phyloP scores from a whole-genome alignment of 345 rosid species.

The Mallotus nudiflorus region DNA sequence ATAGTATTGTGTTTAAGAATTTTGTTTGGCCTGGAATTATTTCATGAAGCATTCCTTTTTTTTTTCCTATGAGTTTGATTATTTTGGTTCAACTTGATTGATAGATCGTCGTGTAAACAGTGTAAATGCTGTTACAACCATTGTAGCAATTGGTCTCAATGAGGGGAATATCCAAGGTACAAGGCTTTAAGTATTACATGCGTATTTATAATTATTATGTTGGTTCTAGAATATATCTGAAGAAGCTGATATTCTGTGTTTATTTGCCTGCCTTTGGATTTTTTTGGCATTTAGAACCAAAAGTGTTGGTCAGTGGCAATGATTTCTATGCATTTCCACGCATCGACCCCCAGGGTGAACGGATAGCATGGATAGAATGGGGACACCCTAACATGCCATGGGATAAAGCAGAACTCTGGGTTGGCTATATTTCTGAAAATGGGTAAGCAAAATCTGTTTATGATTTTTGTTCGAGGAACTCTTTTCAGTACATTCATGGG shows the following conservation, averaged over 20 bases:
- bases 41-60: not conserved
- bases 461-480: not conserved
- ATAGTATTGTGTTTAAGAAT: not conserved
- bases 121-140: slow-evolving; percentile 57
- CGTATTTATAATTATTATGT: not conserved
- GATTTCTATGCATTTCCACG: slow-evolving; percentile 99
- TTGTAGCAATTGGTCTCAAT: slow-evolving; percentile 50
- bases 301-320: slow-evolving; percentile 62
- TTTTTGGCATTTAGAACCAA: slow-evolving; percentile 53
- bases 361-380: slow-evolving; percentile 94
- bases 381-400: slow-evolving; percentile 93
- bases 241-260: slow-evolving; percentile 8
- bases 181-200: not conserved
- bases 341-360: slow-evolving; percentile 60
- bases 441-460: slow-evolving; percentile 50
- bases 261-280: slow-evolving; percentile 1
- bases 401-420: slow-evolving; percentile 95
- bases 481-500: not conserved
- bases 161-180: slow-evolving; percentile 58
- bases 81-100: slow-evolving; percentile 14
- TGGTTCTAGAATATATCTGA: not conserved
- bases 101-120: slow-evolving; percentile 66
- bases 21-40: not conserved
- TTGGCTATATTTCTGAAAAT: slow-evolving; percentile 74
- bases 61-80: not conserved